Evolutionary conservation across 441 rosid genomes (phyloP).

Genomic region (Erodium trifolium): DNA sequence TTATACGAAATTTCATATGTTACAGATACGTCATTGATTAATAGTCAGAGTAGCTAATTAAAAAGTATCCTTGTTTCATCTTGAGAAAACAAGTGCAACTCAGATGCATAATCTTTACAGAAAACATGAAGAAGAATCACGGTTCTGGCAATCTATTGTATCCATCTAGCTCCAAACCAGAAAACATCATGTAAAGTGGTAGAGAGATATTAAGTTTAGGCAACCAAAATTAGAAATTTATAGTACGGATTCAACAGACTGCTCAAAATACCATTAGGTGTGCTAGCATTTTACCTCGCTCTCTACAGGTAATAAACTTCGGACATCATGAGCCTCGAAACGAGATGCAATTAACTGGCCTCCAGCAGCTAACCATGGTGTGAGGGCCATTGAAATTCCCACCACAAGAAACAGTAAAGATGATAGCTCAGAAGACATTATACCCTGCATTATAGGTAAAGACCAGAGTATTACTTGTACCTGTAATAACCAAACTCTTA

Average conservation of each 20-base stretch:
- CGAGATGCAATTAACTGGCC: conserved; percentile 95
- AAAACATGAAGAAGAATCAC: too few species aligned
- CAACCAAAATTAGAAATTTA: too few species aligned
- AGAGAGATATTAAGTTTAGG: too few species aligned
- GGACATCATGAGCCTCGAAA: conserved; percentile 88
- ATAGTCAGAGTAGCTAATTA: too few species aligned
- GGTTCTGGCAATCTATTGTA: too few species aligned
- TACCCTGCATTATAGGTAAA: conserved; percentile 53
- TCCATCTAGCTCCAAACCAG: too few species aligned
- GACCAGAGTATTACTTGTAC: conserved; percentile 13
- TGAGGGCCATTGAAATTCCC: conserved; percentile 96
- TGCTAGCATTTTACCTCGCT: conserved; percentile 59
- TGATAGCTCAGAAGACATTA: conserved; percentile 86
- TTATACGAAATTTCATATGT: background rate
- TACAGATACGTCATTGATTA: background rate
- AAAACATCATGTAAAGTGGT: too few species aligned
- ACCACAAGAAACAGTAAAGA: conserved; percentile 93
- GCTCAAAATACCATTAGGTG: background rate
- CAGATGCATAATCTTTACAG: too few species aligned
- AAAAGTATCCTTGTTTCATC: too few species aligned
- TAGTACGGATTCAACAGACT: too few species aligned
- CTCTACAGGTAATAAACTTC: conserved; percentile 90
- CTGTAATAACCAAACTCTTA: conserved; percentile 8
- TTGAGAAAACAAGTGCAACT: too few species aligned
- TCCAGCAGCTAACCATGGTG: conserved; percentile 99